Evolutionary conservation across 352 stramenopile genomes (phyloP), one percentile per base, ranked within the genome.

Genomic region (Lagenidium sp.): DNA sequence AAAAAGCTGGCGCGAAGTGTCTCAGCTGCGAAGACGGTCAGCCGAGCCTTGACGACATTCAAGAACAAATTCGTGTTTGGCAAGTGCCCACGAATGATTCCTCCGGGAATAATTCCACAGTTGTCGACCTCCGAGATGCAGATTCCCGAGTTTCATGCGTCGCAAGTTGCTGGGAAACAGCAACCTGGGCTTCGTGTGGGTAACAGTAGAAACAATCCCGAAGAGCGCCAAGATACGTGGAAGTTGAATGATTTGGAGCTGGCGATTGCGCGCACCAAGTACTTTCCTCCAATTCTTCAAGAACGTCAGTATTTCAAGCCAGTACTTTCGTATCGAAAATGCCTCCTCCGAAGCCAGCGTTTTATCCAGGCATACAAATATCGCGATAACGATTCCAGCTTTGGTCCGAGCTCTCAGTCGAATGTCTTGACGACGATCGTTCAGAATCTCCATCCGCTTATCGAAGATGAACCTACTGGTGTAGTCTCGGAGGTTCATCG

Each of bases 41-140:
- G 59, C 37, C 75, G 72, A 4, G 78, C 77, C 4, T 66, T 92
- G 36, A 92, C 77, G 15, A 90, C 84, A 50, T 97, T 85, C 62
- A 94, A 94, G 54, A 84, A 57, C 63, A 94, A 81, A 47, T 94
- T 94, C 45, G 65, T 82, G 68, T 83, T 96, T 82, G 64, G 63
- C 34, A 82, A 75, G 40, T 84, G 70, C 36, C 60, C 70, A 29
- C 71, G 81, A 6, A 95, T 93, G 73, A 42, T 89, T 18, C 82
- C 74, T 18, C 54, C 44, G 12, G 68, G 67, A 1, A 63, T 83
- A 31, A 57, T 37, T 4, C 78, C 75, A 4, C 37, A 67, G 23
- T 52, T 92, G 12, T 60, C 55, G 12, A 51, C 75, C 16, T 50
- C 85, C 12, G 55, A 63, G 45, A 85, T 91, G 78, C 56, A 69